phyloP scores from a whole-genome alignment of 2,329 filamentous ascomycete genomes.

The Magnaporthiopsis rhizophila region DNA sequence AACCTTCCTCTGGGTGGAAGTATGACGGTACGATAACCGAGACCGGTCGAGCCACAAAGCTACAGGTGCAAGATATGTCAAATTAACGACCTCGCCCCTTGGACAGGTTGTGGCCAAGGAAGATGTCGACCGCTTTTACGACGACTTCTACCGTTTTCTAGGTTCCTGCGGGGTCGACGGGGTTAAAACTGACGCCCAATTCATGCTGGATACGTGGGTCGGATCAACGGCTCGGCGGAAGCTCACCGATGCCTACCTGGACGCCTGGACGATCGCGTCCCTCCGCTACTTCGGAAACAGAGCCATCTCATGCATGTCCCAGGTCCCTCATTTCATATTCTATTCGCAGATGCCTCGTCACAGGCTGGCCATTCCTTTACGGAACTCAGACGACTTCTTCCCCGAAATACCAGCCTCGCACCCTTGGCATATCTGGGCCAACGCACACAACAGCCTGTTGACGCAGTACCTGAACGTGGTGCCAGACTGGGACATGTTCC shows the following conservation, averaged over 20 bases:
- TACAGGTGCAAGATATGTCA: too few species aligned
- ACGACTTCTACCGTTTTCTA: conserved; percentile 87
- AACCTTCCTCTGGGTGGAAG: conserved; percentile 49
- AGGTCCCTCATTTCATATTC: conserved; percentile 79
- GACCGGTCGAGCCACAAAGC: not conserved
- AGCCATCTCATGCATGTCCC: conserved; percentile 91
- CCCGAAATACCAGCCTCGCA: conserved; percentile 74
- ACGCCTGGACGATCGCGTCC: conserved; percentile 74
- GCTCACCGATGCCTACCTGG: conserved; percentile 69
- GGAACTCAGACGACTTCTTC: conserved; percentile 91
- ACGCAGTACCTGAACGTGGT: conserved; percentile 79
- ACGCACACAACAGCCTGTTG: conserved; percentile 80
- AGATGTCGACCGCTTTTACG: conserved; percentile 70
- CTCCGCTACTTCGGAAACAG: conserved; percentile 70
- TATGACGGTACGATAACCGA: conserved; percentile 42
- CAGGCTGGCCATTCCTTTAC: conserved; percentile 63
- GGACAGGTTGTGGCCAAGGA: conserved; percentile 58
- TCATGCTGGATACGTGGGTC: conserved; percentile 70
- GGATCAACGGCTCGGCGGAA: conserved; percentile 61
- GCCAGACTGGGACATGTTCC: conserved; percentile 74
- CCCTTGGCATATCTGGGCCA: conserved; percentile 91
- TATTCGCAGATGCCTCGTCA: conserved; percentile 73
- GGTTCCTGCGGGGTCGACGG: conserved; percentile 66
- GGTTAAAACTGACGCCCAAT: conserved; percentile 91
- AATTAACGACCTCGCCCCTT: not conserved